These are phyloP conservation scores for Moniliophthora roreri DNA, from an alignment of 1,284 basidiomycete genomes.

Conservation along the genomic window DNA sequence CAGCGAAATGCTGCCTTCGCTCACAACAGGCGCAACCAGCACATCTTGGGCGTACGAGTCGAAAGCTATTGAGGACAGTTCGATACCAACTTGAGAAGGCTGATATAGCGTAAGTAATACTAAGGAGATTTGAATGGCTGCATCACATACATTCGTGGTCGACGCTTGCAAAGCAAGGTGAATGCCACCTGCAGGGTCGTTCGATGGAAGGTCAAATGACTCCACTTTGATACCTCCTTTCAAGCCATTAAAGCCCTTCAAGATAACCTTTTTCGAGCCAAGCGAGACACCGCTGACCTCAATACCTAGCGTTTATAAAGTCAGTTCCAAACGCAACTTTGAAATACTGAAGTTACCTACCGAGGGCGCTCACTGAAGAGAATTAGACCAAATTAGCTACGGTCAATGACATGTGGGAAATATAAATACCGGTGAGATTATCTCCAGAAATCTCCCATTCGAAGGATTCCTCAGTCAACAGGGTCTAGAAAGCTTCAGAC, in stretches of 20 bases:
- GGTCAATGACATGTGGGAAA: not conserved
- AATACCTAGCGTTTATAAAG: conserved; percentile 52
- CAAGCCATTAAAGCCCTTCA: conserved; percentile 75
- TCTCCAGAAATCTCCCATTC: conserved; percentile 74
- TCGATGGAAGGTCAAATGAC: conserved; percentile 70
- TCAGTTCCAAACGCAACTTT: too few relatives aligned
- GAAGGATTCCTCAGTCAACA: conserved; percentile 70
- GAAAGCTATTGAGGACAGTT: conserved; percentile 64
- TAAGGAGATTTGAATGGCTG: conserved; percentile 1
- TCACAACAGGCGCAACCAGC: conserved; percentile 61
- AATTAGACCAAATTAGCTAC: conserved; percentile 15
- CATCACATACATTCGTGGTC: conserved; percentile 54
- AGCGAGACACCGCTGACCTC: conserved; percentile 56
- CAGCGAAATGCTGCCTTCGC: conserved; percentile 51
- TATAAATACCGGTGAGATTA: conserved; percentile 54
- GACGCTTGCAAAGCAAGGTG: conserved; percentile 65
- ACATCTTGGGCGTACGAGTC: conserved; percentile 53
- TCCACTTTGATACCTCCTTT: conserved; percentile 64
- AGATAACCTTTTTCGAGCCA: conserved; percentile 57
- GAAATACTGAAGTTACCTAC: conserved; percentile 33
- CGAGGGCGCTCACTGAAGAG: conserved; percentile 47
- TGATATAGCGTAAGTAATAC: conserved; percentile 23
- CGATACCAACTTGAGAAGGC: conserved; percentile 79
- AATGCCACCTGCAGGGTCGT: conserved; percentile 78
- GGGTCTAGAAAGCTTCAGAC: conserved; percentile 29